Evolutionary conservation across 495 filamentous ascomycete genomes (phyloP), one percentile per base, ranked within the genome.

Genomic region (Hypoxylon cercidicola): DNA sequence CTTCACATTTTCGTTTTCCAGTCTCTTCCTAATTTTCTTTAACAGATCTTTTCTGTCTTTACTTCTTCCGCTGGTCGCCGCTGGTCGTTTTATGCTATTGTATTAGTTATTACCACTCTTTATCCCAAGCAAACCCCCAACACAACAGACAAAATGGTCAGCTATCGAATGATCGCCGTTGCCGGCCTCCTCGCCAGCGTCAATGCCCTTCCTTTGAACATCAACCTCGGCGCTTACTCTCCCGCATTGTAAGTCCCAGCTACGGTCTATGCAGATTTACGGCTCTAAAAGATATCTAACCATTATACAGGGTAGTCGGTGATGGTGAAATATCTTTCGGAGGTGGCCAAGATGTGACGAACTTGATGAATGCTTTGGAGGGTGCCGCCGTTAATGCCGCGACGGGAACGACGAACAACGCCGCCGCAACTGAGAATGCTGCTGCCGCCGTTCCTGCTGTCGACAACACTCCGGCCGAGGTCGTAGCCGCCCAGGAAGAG

Each of bases 291-390:
- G 20, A 52, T 13, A 51, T 58, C 70, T 72, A 64, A 61, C 34
- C 13, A 13, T 60, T 73, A 40, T 74, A 66, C 49, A 64, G 47
- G 55, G 73, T 80, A 72, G 81, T 82, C 81, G 84, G 84, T 85
- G 83, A 85, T 80, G 84, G 83, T 77, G 84, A 87, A 75, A 85
- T 85, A 64, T 85, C 82, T 60, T 84, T 85, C 62, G 82, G 82
- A 56, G 79, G 80, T 39, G 77, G 77, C 46, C 79, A 84, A 74
- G 76, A 79, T 68, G 83, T 85, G 8, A 77, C 81, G 34, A 74
- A 73, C 46, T 60, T 82, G 52, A 78, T 83, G 66, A 81, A 77
- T 55, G 80, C 77, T 47, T 71, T 82, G 47, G 78, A 81, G 72
- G 81, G 81, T 48, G 80, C 81, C 34, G 81, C 81, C 25, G 79